These are phyloP conservation scores for Alopecurus myosuroides DNA, from an alignment of 176 grass and related monocot genomes.

Conservation along the genomic window DNA sequence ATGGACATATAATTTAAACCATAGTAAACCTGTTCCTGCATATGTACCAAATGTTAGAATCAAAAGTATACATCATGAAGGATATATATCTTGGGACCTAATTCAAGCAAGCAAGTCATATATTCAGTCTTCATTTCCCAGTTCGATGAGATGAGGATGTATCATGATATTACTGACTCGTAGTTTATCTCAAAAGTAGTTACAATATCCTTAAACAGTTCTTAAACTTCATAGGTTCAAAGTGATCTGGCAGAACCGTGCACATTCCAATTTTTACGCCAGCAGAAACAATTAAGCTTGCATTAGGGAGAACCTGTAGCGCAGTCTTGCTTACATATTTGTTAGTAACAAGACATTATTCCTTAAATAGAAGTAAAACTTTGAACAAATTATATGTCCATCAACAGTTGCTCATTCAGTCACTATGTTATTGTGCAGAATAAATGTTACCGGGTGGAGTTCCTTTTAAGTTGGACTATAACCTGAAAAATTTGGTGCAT, in stretches of 20 bases:
- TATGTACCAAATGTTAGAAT: conserved; percentile 3
- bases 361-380: not conserved
- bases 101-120: conserved; percentile 23
- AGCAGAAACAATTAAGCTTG: no score
- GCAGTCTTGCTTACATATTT: not conserved
- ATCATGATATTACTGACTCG: conserved; percentile 18
- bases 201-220: conserved; percentile 40
- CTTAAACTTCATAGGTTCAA: conserved; percentile 34
- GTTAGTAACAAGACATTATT: conserved; percentile 54
- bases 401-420: no score
- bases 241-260: conserved; percentile 20
- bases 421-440: no score
- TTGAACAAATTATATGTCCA: no score
- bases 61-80: not conserved
- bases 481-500: conserved; percentile 99
- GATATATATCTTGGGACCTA: not conserved
- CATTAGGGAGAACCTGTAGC: no score
- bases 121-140: conserved; percentile 25
- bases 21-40: conserved; percentile 12
- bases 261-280: conserved; percentile 52
- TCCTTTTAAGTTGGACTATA: conserved; percentile 76
- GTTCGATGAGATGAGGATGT: conserved; percentile 12
- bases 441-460: conserved; percentile 62
- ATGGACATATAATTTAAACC: conserved; percentile 1
- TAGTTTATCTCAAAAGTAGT: conserved; percentile 28